These are phyloP conservation scores for Blastobotrys buckinghamii DNA, from an alignment of 1,139 yeast species.

Conservation along the genomic window DNA sequence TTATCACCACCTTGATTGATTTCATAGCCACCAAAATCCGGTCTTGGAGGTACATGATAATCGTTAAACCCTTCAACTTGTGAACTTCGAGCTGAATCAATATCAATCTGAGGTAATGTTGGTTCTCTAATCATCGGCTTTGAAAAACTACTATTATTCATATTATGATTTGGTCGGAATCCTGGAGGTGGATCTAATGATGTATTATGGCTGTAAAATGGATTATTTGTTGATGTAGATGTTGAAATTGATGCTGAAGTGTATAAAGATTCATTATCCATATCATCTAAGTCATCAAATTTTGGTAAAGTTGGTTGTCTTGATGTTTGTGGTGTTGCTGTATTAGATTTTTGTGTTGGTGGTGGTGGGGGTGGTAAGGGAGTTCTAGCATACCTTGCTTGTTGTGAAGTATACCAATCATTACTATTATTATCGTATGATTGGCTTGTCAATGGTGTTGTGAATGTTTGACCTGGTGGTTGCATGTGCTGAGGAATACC, in stretches of 20 bases:
- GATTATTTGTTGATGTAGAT: background rate
- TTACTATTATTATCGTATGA: background rate
- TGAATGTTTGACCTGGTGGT: background rate
- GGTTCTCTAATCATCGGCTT: background rate
- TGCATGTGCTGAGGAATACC: background rate
- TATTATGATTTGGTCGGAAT: background rate
- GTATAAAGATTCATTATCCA: too few species aligned
- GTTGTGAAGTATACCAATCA: background rate
- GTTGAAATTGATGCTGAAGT: too few species aligned
- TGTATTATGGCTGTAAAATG: background rate
- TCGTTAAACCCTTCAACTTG: background rate
- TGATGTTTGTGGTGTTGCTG: background rate
- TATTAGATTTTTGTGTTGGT: background rate
- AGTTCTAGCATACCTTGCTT: background rate
- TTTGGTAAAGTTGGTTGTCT: constrained; percentile 1
- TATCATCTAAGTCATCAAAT: background rate
- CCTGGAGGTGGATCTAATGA: background rate
- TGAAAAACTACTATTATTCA: background rate
- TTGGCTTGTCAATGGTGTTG: background rate
- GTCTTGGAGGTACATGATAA: background rate
- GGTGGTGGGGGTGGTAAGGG: background rate
- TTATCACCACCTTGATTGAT: constrained; percentile 1
- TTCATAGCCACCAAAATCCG: constrained; percentile 2
- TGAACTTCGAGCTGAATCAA: constrained; percentile 3
- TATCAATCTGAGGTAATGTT: constrained; percentile 1